Percentiles rank a stretch among this genome's conserved stretches.
These are phyloP conservation scores for Chaetomidium leptoderma DNA, from an alignment of 495 filamentous ascomycete species.

Conservation along the genomic window DNA sequence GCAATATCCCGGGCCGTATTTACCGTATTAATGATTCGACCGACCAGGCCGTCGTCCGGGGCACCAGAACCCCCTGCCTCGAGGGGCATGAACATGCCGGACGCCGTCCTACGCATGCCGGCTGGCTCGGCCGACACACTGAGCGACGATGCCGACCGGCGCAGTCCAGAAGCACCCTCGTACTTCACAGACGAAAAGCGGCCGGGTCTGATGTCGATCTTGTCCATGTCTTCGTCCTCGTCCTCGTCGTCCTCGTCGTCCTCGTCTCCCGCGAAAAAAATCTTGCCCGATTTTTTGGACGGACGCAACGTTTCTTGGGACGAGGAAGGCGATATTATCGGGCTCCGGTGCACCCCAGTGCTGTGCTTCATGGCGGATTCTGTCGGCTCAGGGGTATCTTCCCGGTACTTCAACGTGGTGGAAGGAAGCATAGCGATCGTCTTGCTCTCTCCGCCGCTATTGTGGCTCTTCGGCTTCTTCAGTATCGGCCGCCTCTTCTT, in stretches of 20 bases:
- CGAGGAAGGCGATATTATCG: constrained; percentile 57
- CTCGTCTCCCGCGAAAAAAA: constrained; percentile 51
- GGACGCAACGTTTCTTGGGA: constrained; percentile 74
- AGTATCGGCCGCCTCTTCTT: constrained; percentile 42
- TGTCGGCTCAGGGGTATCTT: constrained; percentile 68
- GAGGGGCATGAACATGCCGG: constrained; percentile 83
- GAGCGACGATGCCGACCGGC: constrained; percentile 35
- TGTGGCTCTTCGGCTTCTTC: constrained; percentile 45
- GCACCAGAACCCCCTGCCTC: constrained; percentile 63
- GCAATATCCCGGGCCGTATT: constrained; percentile 96
- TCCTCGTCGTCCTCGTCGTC: constrained; percentile 55
- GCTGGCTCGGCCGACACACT: constrained; percentile 40
- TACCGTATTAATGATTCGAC: constrained; percentile 84
- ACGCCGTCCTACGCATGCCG: constrained; percentile 65
- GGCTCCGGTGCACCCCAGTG: constrained; percentile 45
- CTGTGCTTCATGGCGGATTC: constrained; percentile 57
- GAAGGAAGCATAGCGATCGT: constrained; percentile 91
- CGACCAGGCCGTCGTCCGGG: constrained; percentile 58
- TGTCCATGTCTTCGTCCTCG: constrained; percentile 55
- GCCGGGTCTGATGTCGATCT: constrained; percentile 44
- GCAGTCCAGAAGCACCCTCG: constrained; percentile 25
- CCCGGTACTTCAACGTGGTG: constrained; percentile 84
- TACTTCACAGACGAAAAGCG: constrained; percentile 9
- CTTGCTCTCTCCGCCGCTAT: constrained; percentile 62
- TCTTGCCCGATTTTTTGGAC: constrained; percentile 63